A percentile compares a stretch with the other conserved stretches of the same genome.
Conservation (phyloP, 208 protist genomes). For the Crithidia acanthocephali region DNA sequence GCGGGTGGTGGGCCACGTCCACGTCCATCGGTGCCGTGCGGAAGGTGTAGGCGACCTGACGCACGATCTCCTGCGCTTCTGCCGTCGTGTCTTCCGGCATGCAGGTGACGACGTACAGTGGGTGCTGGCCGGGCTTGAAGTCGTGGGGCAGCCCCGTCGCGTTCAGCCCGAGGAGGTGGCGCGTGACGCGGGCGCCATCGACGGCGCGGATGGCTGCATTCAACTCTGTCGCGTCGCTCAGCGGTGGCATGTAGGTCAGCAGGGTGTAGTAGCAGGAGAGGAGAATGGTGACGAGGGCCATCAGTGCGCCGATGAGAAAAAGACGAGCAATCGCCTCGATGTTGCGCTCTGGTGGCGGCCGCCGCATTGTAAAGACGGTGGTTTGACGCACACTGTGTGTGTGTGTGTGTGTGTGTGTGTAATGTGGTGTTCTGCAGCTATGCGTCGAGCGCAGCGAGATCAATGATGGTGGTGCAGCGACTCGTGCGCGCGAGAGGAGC, state of each 20-base stretch:
- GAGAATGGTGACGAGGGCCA: conserved; percentile 13
- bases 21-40: conserved; percentile 32
- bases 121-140: conserved; percentile 13
- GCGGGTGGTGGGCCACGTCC: conserved; percentile 51
- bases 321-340: conserved; percentile 12
- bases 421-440: no score
- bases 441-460: no score
- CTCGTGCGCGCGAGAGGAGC: no score
- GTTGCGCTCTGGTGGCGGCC: background rate
- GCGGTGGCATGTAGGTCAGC: background rate
- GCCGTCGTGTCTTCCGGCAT: conserved; percentile 29
- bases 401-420: no score
- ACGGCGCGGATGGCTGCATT: conserved; percentile 32
- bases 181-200: conserved; percentile 1
- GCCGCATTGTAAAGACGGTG: background rate
- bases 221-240: conserved; percentile 7
- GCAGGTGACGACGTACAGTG: conserved; percentile 30
- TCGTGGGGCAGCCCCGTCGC: background rate
- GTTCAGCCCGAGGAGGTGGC: conserved; percentile 13
- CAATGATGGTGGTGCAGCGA: no score
- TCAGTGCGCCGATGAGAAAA: conserved; percentile 25
- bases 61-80: conserved; percentile 31
- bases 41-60: conserved; percentile 21
- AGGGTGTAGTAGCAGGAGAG: conserved; percentile 20
- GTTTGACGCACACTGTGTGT: no score